phyloP scores from a whole-genome alignment of 202 grass and related monocot species.

The Carex arenaria region DNA sequence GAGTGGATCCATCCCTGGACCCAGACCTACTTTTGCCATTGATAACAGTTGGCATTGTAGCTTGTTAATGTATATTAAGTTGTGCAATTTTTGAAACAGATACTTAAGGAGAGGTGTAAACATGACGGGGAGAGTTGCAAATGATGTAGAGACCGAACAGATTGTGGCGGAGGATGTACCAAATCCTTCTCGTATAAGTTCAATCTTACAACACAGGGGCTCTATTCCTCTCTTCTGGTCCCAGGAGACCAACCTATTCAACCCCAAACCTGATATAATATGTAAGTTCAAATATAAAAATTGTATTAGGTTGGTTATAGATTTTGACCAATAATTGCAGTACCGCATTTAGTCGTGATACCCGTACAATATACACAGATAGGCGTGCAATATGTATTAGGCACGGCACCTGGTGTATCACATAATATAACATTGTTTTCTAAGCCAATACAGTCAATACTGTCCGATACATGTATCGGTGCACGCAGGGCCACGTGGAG shows the following conservation, averaged over 20 bases:
- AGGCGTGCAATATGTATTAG: neutral
- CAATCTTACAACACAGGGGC: constrained; percentile 92
- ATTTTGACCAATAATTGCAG: neutral
- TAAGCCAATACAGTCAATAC: neutral
- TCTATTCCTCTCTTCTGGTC: constrained; percentile 97
- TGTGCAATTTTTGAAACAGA: constrained; percentile 38
- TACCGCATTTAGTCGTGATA: neutral
- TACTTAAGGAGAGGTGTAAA: constrained; percentile 94
- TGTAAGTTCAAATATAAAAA: constrained; percentile 53
- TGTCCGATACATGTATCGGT: neutral
- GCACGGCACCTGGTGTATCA: neutral
- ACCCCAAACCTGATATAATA: constrained; percentile 89
- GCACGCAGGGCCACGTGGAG: neutral
- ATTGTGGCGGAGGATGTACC: constrained; percentile 70
- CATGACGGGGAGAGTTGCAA: constrained; percentile 86
- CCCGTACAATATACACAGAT: neutral
- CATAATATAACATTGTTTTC: neutral
- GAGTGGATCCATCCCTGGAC: no score
- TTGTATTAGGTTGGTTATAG: neutral
- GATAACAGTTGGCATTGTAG: neutral
- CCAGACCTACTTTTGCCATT: neutral
- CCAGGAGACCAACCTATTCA: constrained; percentile 75
- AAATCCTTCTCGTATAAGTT: constrained; percentile 69
- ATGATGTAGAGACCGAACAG: constrained; percentile 99
- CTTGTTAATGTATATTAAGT: neutral